Conservation (phyloP, 139 green algal species). For the Haematococcus lacustris region DNA sequence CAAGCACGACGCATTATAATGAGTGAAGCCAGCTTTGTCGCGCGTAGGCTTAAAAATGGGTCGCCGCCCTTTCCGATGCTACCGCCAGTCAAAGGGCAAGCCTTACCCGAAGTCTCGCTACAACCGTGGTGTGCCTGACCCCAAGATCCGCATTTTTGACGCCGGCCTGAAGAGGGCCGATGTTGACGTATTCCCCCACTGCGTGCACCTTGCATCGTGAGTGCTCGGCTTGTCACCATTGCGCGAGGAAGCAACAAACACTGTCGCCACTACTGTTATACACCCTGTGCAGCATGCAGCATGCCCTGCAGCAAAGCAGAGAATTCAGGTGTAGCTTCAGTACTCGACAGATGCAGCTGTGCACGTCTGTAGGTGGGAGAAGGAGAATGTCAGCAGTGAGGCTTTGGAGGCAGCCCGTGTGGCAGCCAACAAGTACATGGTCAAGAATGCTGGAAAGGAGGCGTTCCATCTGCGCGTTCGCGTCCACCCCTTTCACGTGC, state of each 20-base stretch:
- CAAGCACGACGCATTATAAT: no score
- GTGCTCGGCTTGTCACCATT: no score
- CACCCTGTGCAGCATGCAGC: no score
- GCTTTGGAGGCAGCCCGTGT: slow-evolving; percentile 95
- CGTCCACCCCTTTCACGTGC: slow-evolving; percentile 98
- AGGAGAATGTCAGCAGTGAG: slow-evolving; percentile 76
- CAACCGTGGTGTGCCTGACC: slow-evolving; percentile 96
- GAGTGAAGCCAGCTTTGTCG: no score
- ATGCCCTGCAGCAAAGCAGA: no score
- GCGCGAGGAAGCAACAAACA: no score
- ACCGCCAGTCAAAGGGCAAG: slow-evolving; percentile 99
- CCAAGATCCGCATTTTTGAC: slow-evolving; percentile 99
- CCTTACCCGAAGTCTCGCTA: slow-evolving; percentile 98
- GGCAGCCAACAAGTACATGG: slow-evolving; percentile 99
- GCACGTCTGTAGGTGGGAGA: slow-evolving; percentile 63
- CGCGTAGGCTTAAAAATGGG: no score
- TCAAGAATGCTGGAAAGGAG: slow-evolving; percentile 95
- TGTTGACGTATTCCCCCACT: slow-evolving; percentile 92
- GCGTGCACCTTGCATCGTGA: slow-evolving; percentile 91
- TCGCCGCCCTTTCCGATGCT: slow-evolving; percentile 79
- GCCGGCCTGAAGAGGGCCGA: slow-evolving; percentile 87
- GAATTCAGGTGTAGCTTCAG: no score
- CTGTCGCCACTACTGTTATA: no score
- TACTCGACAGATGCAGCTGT: no score
- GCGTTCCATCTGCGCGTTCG: slow-evolving; percentile 97